phyloP scores from a whole-genome alignment of 2,329 filamentous ascomycete species.

The Paecilomyces formosus region DNA sequence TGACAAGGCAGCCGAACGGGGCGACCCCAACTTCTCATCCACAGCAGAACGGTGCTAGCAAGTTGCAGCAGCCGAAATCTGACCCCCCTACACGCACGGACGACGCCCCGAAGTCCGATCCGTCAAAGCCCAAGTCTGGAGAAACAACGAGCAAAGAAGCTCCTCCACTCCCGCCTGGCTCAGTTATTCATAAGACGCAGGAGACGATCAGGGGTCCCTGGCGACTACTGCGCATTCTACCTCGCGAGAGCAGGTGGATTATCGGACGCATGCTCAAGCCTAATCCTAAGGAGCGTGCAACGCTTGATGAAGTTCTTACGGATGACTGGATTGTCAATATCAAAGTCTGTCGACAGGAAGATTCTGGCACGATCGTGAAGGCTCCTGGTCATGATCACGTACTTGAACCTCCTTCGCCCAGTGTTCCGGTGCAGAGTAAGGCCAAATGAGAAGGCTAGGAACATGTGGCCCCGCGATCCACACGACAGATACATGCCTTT shows the following conservation, averaged over 20 bases:
- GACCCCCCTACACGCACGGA: conserved; percentile 13
- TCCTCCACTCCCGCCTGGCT: conserved; percentile 23
- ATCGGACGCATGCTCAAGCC: conserved; percentile 89
- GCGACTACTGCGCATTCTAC: conserved; percentile 78
- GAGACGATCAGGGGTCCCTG: conserved; percentile 88
- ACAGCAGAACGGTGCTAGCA: neutral
- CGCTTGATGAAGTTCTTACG: conserved; percentile 74
- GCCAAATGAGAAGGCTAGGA: conserved; percentile 10
- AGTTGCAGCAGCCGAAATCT: conserved; percentile 4
- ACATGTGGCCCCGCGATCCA: no score
- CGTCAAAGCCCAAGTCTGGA: conserved; percentile 18
- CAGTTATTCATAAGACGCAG: conserved; percentile 36
- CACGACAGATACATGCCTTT: conserved; percentile 4
- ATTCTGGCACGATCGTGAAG: conserved; percentile 63
- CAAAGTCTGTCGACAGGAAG: conserved; percentile 72
- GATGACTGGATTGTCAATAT: conserved; percentile 88
- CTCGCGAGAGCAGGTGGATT: conserved; percentile 81
- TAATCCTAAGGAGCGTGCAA: conserved; percentile 73
- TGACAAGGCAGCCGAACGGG: neutral
- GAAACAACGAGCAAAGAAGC: conserved; percentile 34
- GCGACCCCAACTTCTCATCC: conserved; percentile 4
- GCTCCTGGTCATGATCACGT: conserved; percentile 77
- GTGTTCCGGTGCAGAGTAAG: conserved; percentile 28
- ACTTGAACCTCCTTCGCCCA: conserved; percentile 57
- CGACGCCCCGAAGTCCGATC: conserved; percentile 1